phyloP scores from a whole-genome alignment of 805 yeast species.

The Tetrapisispora arboricola region DNA sequence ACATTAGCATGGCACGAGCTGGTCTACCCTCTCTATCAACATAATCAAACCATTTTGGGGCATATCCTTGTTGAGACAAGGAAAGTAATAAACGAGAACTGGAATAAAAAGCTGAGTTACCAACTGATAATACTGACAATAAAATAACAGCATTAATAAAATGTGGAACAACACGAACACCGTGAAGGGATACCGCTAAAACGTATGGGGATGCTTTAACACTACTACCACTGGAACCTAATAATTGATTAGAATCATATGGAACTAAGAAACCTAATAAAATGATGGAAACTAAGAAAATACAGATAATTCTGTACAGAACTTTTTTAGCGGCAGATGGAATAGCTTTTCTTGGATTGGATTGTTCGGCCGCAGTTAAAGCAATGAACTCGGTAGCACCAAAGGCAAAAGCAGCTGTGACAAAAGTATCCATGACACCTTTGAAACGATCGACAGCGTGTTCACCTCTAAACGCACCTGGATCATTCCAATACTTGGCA shows the following conservation, averaged over 20 bases:
- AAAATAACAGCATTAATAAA: conserved; percentile 56
- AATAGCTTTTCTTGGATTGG: conserved; percentile 48
- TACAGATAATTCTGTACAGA: conserved; percentile 52
- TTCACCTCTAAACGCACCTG: conserved; percentile 50
- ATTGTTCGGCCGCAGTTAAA: conserved; percentile 62
- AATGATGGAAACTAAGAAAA: conserved; percentile 44
- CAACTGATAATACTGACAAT: conserved; percentile 49
- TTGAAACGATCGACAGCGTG: conserved; percentile 36
- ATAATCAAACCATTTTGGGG: conserved; percentile 45
- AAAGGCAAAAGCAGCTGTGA: conserved; percentile 58
- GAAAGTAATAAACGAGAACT: conserved; percentile 42
- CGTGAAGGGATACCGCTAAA: conserved; percentile 50
- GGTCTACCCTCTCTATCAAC: conserved; percentile 63
- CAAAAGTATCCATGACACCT: conserved; percentile 55
- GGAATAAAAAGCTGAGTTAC: conserved; percentile 46
- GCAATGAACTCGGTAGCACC: conserved; percentile 60
- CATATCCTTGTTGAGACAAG: conserved; percentile 49
- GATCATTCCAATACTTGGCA: conserved; percentile 47
- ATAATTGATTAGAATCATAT: conserved; percentile 39
- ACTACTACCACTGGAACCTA: conserved; percentile 39
- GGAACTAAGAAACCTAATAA: conserved; percentile 54
- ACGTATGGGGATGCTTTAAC: conserved; percentile 68
- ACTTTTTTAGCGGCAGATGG: conserved; percentile 65
- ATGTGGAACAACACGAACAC: conserved; percentile 48
- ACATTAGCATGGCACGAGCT: conserved; percentile 37